Evolutionary conservation across 306 rosid genomes (phyloP), one percentile per base, ranked within the genome.

Genomic region (Betula pendula): DNA sequence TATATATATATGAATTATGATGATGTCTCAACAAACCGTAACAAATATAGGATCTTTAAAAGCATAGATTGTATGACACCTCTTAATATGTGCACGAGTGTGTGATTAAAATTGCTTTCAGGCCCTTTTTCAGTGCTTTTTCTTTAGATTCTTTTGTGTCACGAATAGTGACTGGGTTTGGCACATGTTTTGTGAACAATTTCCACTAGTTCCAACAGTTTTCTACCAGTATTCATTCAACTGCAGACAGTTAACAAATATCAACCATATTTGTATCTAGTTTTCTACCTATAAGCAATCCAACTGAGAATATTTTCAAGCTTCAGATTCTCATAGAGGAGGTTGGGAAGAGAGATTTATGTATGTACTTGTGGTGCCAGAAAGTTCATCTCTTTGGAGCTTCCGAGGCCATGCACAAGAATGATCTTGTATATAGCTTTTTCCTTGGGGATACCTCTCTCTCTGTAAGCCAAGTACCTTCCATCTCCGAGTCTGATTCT

Each of bases 311-410:
- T 27, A 15, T 71, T 20, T 38, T 17, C 53, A 63, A 15, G 20
- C 15, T 7, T 38, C 24, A 71, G 47, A 63, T 50, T 24, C 29
- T 29, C 35, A 45, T 38, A 13, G 31, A 38, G 43, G 65, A 13
- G 29, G 50, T 5, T 29, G 31, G 40, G 62, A 60, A 20, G 44
- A 31, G 75, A 60, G 38, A 59, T 1, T 60, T 24, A 60, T n/a
- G 68, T 22, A 27, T 14, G 48, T 81, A 84, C 90, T 80, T 87
- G 88, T 55, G 90, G 78, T 24, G 83, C 88, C 15, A 76, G 78
- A 71, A 87, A 81, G 69, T 59, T 87, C 90, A 87, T 84, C 19
- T 87, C 90, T 78, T 87, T 87, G n/a, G 90, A 87, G 85, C 90
- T 87, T 20, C 88, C 90, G 71, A 87, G 80, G 72, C 90, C 90